Conservation (phyloP, 2,329 filamentous ascomycete genomes). For the Sporothrix humicola region DNA sequence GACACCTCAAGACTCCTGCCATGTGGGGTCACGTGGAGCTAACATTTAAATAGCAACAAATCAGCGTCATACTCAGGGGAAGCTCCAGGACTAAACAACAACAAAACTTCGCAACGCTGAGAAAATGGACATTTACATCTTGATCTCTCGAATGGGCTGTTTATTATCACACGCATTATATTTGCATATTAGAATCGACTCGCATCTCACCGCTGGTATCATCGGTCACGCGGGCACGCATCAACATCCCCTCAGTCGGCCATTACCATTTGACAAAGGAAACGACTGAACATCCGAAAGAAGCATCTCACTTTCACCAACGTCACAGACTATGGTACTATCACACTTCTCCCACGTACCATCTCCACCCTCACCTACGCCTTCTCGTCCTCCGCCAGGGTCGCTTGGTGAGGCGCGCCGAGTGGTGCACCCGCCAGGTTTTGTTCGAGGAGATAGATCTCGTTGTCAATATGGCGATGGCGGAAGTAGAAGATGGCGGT, state of each 20-base stretch:
- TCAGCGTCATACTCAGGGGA: too few relatives aligned
- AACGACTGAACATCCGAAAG: neutral
- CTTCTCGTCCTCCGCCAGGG: neutral
- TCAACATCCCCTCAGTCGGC: too few relatives aligned
- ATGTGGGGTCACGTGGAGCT: constrained; percentile 6
- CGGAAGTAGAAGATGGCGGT: constrained; percentile 55
- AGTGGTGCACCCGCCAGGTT: neutral
- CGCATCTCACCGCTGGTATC: too few relatives aligned
- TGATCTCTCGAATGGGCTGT: too few relatives aligned
- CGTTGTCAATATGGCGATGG: constrained; percentile 54
- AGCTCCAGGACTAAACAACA: too few relatives aligned
- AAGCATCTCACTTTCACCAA: neutral
- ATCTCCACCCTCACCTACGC: neutral
- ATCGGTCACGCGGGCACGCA: too few relatives aligned
- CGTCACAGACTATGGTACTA: neutral
- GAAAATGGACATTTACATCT: too few relatives aligned
- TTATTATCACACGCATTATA: too few relatives aligned
- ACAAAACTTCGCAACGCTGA: too few relatives aligned
- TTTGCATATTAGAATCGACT: too few relatives aligned
- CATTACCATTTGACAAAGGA: neutral
- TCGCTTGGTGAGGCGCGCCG: constrained; percentile 8
- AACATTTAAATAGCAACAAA: neutral
- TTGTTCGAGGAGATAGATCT: constrained; percentile 43
- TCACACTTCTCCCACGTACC: neutral
- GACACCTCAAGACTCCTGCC: neutral